Evolutionary conservation across 2,329 filamentous ascomycete species (phyloP).

Genomic region (Myriosclerotinia duriaeana): DNA sequence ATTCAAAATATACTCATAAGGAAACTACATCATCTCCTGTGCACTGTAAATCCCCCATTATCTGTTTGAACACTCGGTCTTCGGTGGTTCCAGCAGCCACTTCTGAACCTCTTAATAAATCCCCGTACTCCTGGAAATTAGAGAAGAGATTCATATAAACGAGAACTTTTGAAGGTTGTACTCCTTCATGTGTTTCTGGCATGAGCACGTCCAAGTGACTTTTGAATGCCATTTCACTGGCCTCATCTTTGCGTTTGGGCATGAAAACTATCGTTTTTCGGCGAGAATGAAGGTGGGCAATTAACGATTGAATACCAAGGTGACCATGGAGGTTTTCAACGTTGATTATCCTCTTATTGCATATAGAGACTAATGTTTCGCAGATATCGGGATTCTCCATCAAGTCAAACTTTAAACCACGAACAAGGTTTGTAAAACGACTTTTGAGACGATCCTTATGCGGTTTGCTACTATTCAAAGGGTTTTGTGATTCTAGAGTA

Average conservation of each 20-base stretch:
- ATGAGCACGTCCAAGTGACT: not conserved
- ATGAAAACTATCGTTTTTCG: not conserved
- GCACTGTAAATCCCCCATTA: not conserved
- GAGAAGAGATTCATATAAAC: not conserved
- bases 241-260: not conserved
- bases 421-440: not conserved
- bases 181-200: not conserved
- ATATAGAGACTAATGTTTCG: not conserved
- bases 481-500: fast-evolving
- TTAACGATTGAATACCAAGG: not conserved
- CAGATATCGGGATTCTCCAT: not conserved
- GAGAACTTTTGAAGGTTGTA: not conserved
- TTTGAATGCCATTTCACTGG: not conserved
- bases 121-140: not conserved
- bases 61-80: not conserved
- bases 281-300: not conserved
- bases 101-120: not conserved
- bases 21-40: not conserved
- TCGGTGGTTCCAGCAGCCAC: not conserved
- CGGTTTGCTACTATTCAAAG: not conserved
- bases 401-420: not conserved
- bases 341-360: not conserved
- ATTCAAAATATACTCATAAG: too few relatives aligned
- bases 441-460: not conserved
- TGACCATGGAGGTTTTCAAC: not conserved